These are phyloP conservation scores for Monosporozyma yasuniensis DNA, from an alignment of 805 yeast genomes.

Conservation along the genomic window DNA sequence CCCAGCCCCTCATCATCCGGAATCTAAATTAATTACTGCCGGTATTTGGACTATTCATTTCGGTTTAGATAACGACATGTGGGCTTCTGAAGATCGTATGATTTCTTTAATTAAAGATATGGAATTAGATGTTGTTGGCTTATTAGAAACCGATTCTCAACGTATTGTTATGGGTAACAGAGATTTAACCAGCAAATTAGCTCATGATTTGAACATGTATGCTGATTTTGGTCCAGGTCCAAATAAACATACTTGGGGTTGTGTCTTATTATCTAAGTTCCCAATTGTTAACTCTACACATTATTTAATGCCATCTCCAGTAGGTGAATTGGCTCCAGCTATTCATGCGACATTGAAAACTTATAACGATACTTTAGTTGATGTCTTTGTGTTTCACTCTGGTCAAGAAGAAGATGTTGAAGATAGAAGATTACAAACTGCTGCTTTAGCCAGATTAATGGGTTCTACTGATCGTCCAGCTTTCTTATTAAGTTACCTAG, in stretches of 20 bases:
- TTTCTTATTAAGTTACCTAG: constrained; percentile 80
- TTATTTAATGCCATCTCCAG: constrained; percentile 90
- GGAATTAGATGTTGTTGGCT: constrained; percentile 83
- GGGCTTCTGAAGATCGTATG: constrained; percentile 94
- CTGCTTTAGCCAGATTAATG: constrained; percentile 70
- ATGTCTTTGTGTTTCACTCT: constrained; percentile 92
- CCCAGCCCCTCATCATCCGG: constrained; percentile 61
- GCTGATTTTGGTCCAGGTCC: constrained; percentile 98
- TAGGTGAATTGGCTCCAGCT: constrained; percentile 96
- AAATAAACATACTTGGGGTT: constrained; percentile 97
- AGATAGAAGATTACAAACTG: constrained; percentile 81
- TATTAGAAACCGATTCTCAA: constrained; percentile 89
- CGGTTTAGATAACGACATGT: constrained; percentile 94
- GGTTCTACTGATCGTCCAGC: constrained; percentile 75
- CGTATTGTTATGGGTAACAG: constrained; percentile 91
- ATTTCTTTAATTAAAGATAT: constrained; percentile 71
- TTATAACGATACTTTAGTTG: constrained; percentile 69
- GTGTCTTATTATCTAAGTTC: constrained; percentile 83
- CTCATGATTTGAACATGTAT: constrained; percentile 90
- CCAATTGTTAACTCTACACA: constrained; percentile 88
- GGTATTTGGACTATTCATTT: constrained; percentile 99
- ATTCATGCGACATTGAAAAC: constrained; percentile 92
- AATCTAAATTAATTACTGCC: constrained; percentile 68
- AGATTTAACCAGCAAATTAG: constrained; percentile 82
- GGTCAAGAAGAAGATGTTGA: constrained; percentile 98